A percentile compares a stretch with the other conserved stretches of the same genome.
Evolutionary conservation across 2,329 filamentous ascomycete species (phyloP).

Genomic region (Penicillium sp.): DNA sequence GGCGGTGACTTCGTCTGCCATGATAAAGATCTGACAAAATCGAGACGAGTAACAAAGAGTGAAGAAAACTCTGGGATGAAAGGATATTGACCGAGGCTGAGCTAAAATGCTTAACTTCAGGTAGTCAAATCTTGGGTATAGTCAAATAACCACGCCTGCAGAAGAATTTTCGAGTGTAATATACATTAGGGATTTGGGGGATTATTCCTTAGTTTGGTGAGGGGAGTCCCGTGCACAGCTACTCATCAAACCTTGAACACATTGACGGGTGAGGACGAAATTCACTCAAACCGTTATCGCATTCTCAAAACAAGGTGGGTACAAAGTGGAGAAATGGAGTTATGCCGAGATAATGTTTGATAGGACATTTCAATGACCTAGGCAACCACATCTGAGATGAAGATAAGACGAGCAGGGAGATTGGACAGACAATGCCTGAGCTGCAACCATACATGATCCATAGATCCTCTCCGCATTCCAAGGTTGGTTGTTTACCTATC

Average conservation of each 20-base stretch:
- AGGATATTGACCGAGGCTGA: background rate
- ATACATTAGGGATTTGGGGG: background rate
- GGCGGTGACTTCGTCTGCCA: conserved; percentile 4
- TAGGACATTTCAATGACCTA: background rate
- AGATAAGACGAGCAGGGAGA: background rate
- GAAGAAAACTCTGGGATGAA: background rate
- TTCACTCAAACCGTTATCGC: background rate
- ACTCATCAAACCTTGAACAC: background rate
- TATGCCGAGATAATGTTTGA: background rate
- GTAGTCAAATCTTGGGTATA: background rate
- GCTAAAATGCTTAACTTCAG: background rate
- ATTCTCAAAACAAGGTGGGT: background rate
- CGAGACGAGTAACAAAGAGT: background rate
- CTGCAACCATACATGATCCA: background rate
- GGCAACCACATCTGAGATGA: background rate
- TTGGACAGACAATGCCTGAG: background rate
- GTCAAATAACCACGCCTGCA: background rate
- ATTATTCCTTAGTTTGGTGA: background rate
- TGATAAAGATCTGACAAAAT: background rate
- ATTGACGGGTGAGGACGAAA: background rate
- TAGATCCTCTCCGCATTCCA: background rate
- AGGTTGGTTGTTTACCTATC: background rate
- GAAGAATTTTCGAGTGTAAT: background rate
- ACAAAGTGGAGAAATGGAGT: background rate
- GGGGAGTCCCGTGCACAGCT: background rate